These are phyloP conservation scores for Candida suzukii DNA, from an alignment of 805 yeast species.

Conservation along the genomic window DNA sequence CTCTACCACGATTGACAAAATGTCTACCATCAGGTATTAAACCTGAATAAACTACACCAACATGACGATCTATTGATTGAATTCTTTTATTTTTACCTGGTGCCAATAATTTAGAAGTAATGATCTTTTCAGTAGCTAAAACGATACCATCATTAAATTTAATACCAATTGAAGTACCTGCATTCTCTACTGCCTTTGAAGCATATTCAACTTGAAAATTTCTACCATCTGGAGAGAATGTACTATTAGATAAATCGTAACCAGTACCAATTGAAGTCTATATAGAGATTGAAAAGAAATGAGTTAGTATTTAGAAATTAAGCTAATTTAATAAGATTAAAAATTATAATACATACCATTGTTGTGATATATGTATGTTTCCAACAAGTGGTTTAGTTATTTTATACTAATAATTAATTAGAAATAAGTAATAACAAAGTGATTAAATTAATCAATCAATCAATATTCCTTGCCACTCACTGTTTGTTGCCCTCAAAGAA, in stretches of 20 bases:
- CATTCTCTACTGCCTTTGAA: conserved; percentile 93
- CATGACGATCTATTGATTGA: conserved; percentile 87
- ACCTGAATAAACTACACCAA: conserved; percentile 94
- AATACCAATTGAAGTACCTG: conserved; percentile 92
- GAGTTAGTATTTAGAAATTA: no score
- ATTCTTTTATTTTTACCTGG: conserved; percentile 87
- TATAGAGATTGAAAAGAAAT: neutral
- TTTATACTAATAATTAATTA: no score
- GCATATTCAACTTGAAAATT: conserved; percentile 98
- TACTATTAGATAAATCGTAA: conserved; percentile 95
- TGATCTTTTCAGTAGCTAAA: conserved; percentile 93
- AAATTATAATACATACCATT: neutral
- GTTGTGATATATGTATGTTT: no score
- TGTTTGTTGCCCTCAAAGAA: neutral
- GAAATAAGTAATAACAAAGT: no score
- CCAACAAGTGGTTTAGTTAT: no score
- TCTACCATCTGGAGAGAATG: conserved; percentile 89
- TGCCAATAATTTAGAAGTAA: conserved; percentile 78
- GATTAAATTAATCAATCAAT: no score
- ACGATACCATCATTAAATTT: conserved; percentile 90
- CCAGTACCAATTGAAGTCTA: conserved; percentile 96
- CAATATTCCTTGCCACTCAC: neutral
- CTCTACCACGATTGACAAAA: conserved; percentile 85
- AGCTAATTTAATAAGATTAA: no score
- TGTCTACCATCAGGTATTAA: conserved; percentile 95